Base-by-base conservation (phyloP, 2,329 filamentous ascomycete genomes). In the Aspergillus costaricaensis region DNA sequence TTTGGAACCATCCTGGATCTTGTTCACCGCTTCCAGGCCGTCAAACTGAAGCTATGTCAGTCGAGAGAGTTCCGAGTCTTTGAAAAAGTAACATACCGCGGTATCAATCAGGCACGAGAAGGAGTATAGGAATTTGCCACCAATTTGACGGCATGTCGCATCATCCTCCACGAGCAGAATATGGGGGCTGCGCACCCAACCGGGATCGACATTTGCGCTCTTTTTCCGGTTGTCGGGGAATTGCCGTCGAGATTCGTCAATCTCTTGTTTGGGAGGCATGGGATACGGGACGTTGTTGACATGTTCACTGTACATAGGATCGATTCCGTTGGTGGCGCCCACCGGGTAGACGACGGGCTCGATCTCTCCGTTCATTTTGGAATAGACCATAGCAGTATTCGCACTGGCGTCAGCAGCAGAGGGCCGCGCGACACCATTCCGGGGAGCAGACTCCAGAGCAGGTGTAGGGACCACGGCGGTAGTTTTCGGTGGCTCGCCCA, bases 211-310 rank as follows among this genome's bases (percentile, higher is more conserved):
- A 60, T 83, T 80, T 2, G 80, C 81, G 67, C 82, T 86, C 76
- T 87, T 88, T 74, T 88, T 89, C 32, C 85, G 80, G 41, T 78
- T 78, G 50, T 85, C 84, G 47, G 78, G 70, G 39, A 77, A 77
- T 63, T 79, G 79, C 41, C 79, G 75, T 56, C 80, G 76, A 61
- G 80, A 65, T 61, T 85, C 81, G 50, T 87, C 85, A 15, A 80
- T 69, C 5, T 83, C 81, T 41, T 68, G 67, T 67, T 90, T 91
- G 2, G 90, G 83, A 15, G 86, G 91, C 77, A 91, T 82, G 8
- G 89, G 83, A 72, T 96, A 98, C 0, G 93, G 92, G 58, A 97
- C 96, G 73, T 96, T 96, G 79, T 94, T 88, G 72, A 97, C 92
- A 72, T 97, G 92, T 69, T 97, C 93, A 68, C 91, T 90, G 72